phyloP scores from a whole-genome alignment of 2,329 filamentous ascomycete species.

The Ceratocystis smalleyi region DNA sequence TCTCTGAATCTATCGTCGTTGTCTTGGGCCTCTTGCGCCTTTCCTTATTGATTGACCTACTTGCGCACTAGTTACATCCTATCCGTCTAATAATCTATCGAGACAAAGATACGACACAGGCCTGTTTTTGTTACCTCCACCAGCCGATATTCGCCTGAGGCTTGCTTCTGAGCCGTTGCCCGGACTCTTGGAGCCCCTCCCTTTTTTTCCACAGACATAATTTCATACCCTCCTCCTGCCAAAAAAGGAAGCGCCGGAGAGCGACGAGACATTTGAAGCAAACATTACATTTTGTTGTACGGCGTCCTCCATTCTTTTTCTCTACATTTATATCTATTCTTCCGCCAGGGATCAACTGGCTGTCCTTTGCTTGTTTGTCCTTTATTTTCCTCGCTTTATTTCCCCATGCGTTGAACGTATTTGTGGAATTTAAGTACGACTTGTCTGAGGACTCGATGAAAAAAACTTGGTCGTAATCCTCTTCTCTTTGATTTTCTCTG shows the following conservation, averaged over 20 bases:
- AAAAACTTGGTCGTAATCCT: background rate
- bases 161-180: background rate
- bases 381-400: background rate
- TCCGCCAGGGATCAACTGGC: background rate
- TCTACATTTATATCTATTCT: background rate
- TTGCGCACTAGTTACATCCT: conserved; percentile 2
- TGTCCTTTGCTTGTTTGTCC: background rate
- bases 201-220: background rate
- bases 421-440: background rate
- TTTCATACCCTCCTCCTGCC: background rate
- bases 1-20: background rate
- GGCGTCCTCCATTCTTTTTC: too few relatives aligned
- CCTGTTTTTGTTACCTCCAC: background rate
- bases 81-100: conserved; percentile 1
- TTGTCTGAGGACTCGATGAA: conserved; percentile 3
- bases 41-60: background rate
- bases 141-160: background rate
- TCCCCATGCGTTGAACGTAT: conserved; percentile 4
- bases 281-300: background rate
- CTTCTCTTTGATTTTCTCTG: conserved; percentile 6
- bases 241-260: background rate
- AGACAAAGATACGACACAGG: background rate
- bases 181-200: background rate
- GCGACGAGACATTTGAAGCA: background rate
- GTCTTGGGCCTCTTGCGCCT: background rate